Percentiles rank a stretch among this genome's conserved stretches.
Evolutionary conservation across 148 eudicot genomes (phyloP).

Genomic region (Gaultheria prostrata): DNA sequence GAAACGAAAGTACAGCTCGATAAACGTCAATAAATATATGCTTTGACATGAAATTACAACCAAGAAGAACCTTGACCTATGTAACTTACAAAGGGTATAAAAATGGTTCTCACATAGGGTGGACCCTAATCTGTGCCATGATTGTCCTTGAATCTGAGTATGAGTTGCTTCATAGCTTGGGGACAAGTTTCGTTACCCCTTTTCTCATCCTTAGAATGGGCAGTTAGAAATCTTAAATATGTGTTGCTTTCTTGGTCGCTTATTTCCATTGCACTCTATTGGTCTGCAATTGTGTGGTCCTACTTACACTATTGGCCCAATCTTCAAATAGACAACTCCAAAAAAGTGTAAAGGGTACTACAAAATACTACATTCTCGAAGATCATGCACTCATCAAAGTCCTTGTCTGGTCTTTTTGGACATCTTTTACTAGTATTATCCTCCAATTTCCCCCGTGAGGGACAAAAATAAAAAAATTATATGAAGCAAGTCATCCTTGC

Average conservation of each 20-base stretch:
- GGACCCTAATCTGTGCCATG: not conserved
- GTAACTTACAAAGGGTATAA: not conserved
- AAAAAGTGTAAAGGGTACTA: not conserved
- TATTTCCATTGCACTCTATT: not conserved
- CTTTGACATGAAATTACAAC: too few relatives aligned
- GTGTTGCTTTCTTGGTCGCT: conserved; percentile 15
- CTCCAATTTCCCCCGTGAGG: not conserved
- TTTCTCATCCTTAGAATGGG: not conserved
- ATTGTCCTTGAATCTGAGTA: not conserved
- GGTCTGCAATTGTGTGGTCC: conserved; percentile 13
- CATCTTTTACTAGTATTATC: not conserved
- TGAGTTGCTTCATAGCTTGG: not conserved
- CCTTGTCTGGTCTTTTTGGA: not conserved
- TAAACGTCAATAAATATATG: too few relatives aligned
- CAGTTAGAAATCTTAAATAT: not conserved
- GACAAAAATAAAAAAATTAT: too few relatives aligned
- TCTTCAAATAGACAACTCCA: not conserved
- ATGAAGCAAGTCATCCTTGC: not conserved
- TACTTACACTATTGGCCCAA: conserved; percentile 5
- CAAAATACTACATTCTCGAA: not conserved
- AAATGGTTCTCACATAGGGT: not conserved
- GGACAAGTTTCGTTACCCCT: not conserved
- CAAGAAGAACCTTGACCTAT: too few relatives aligned
- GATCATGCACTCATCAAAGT: not conserved
- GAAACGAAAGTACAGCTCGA: too few relatives aligned